These are phyloP conservation scores for Erythrobasidium hasegawianum DNA, from an alignment of 1,284 basidiomycete genomes.

Conservation along the genomic window DNA sequence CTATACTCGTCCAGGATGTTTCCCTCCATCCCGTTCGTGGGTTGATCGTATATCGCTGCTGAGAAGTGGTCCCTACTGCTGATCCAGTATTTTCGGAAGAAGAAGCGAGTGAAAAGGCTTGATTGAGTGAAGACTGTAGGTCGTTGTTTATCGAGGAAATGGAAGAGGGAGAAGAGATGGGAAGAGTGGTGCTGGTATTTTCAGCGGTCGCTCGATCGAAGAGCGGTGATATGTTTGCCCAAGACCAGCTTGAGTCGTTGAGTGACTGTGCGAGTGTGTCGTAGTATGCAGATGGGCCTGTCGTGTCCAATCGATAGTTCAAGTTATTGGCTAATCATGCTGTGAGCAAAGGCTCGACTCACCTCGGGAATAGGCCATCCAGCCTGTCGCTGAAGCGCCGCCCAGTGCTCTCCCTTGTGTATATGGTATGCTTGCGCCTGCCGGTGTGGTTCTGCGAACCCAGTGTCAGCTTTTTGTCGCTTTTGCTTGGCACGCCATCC, in stretches of 20 bases:
- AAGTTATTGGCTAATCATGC: too few species aligned
- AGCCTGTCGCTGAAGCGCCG: background rate
- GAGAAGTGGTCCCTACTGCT: background rate
- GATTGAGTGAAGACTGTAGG: background rate
- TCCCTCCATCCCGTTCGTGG: background rate
- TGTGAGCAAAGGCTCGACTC: too few species aligned
- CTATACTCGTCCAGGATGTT: background rate
- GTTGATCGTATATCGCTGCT: background rate
- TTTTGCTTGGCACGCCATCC: too few species aligned
- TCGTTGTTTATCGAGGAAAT: background rate
- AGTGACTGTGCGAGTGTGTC: background rate
- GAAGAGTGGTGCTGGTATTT: too few species aligned
- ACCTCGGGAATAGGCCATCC: background rate
- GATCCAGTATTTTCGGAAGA: background rate
- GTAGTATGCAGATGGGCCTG: background rate
- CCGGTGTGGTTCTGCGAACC: background rate
- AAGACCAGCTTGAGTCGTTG: background rate
- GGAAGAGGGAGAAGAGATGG: background rate
- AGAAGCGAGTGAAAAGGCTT: background rate
- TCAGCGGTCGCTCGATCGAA: too few species aligned
- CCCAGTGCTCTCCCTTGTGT: conserved; percentile 3
- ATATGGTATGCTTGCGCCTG: background rate
- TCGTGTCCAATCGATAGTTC: too few species aligned
- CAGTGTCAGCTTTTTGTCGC: background rate
- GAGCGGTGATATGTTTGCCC: too few species aligned